Evolutionary conservation across 192 early-diverging fungal genomes (phyloP).

Genomic region (Umbelopsis ramanniana): DNA sequence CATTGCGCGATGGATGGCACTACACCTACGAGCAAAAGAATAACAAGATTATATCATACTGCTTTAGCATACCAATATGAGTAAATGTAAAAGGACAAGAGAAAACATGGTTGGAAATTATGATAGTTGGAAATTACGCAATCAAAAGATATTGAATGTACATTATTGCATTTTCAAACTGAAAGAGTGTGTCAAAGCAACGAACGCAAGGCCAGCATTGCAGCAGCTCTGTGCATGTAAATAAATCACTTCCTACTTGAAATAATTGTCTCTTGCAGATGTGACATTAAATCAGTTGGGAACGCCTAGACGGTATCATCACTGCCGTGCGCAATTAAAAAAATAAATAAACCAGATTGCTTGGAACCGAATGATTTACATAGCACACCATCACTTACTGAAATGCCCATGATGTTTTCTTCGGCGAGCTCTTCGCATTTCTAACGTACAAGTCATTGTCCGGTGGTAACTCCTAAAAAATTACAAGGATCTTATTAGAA

Average conservation of each 20-base stretch:
- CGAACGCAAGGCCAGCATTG: neutral
- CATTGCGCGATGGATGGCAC: neutral
- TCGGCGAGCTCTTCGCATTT: slow-evolving; percentile 56
- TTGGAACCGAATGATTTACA: too few relatives aligned
- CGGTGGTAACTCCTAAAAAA: slow-evolving; percentile 53
- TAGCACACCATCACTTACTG: slow-evolving; percentile 45
- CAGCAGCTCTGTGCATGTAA: neutral
- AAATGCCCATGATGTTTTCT: slow-evolving; percentile 65
- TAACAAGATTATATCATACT: neutral
- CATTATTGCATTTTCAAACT: neutral
- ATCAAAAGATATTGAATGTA: slow-evolving; percentile 1
- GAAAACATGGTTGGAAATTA: neutral
- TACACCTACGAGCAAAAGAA: neutral
- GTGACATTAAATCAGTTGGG: too few relatives aligned
- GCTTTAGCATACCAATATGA: too few relatives aligned
- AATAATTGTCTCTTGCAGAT: neutral
- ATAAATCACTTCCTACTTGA: neutral
- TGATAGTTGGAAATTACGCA: neutral
- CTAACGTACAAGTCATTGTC: slow-evolving; percentile 61
- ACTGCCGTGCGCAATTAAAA: neutral
- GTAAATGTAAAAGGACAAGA: neutral
- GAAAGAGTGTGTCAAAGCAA: neutral
- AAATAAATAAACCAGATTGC: too few relatives aligned
- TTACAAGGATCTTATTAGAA: neutral
- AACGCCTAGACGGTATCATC: neutral